phyloP scores from a whole-genome alignment of 768 basidiomycete genomes.

The Phanerochaete carnosa region DNA sequence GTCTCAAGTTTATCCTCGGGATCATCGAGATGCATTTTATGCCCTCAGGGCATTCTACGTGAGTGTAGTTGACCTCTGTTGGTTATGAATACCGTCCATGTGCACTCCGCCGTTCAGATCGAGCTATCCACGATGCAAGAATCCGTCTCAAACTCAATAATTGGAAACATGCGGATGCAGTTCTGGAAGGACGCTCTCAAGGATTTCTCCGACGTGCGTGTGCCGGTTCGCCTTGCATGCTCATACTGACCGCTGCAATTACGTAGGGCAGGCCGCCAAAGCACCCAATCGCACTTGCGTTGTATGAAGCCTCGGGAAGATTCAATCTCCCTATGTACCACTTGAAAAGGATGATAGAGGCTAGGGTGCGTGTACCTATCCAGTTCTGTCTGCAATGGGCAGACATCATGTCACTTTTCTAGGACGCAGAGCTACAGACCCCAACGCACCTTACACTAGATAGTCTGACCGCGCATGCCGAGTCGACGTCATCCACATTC shows the following conservation, averaged over 20 bases:
- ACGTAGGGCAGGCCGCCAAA: conserved; percentile 68
- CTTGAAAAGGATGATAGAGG: conserved; percentile 80
- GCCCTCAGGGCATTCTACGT: conserved; percentile 85
- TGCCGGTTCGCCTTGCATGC: background rate
- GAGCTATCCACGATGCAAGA: conserved; percentile 80
- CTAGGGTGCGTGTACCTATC: conserved; percentile 52
- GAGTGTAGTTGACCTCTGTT: conserved; percentile 29
- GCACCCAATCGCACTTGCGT: conserved; percentile 77
- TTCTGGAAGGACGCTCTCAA: conserved; percentile 86
- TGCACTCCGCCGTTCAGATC: conserved; percentile 32
- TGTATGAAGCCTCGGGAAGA: conserved; percentile 51
- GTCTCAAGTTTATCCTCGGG: conserved; percentile 68
- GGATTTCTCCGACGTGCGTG: conserved; percentile 57
- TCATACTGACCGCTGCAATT: conserved; percentile 15
- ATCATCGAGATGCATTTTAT: conserved; percentile 63
- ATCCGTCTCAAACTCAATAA: conserved; percentile 62
- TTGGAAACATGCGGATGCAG: conserved; percentile 83
- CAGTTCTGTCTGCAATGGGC: background rate
- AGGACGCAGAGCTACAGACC: conserved; percentile 42
- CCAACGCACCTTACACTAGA: conserved; percentile 66
- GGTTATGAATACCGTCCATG: conserved; percentile 9
- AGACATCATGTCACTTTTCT: conserved; percentile 1
- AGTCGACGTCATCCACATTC: conserved; percentile 76
- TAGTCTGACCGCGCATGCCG: conserved; percentile 68
- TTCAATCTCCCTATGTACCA: conserved; percentile 66